Conservation (phyloP, 352 stramenopile species). For the Pelagophyceae sp. region DNA sequence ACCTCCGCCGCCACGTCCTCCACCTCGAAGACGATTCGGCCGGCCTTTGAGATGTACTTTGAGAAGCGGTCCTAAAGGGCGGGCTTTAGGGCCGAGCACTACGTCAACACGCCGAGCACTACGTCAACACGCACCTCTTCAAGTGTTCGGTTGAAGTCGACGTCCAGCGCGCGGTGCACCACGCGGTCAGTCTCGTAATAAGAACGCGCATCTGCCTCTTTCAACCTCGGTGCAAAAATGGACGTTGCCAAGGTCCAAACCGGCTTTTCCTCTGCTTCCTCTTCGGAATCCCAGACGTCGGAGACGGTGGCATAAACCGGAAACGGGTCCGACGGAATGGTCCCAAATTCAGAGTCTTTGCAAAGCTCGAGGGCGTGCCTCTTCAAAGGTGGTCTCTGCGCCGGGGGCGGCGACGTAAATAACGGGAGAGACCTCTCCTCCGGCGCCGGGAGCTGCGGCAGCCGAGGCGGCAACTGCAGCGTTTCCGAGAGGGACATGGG, state of each 20-base stretch:
- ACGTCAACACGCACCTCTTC: constrained; percentile 9
- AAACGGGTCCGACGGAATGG: constrained; percentile 13
- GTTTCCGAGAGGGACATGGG: neutral
- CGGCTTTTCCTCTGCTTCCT: neutral
- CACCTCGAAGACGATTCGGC: neutral
- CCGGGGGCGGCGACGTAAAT: neutral
- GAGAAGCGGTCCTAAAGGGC: neutral
- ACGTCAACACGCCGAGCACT: no score
- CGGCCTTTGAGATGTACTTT: neutral
- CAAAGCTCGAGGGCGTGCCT: neutral
- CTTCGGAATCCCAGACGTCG: neutral
- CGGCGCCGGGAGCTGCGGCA: neutral
- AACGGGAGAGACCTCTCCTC: neutral
- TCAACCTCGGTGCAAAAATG: constrained; percentile 3
- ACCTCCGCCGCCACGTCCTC: neutral
- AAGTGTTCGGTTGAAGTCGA: constrained; percentile 13
- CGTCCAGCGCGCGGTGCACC: neutral
- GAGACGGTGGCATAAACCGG: neutral
- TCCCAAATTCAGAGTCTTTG: constrained; percentile 12
- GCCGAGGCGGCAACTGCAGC: neutral
- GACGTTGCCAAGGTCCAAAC: constrained; percentile 13
- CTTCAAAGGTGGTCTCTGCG: neutral
- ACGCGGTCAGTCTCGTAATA: constrained; percentile 15
- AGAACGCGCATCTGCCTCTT: neutral
- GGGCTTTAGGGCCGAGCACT: no score